A percentile compares a stretch with the other conserved stretches of the same genome.
phyloP scores from a whole-genome alignment of 2,329 filamentous ascomycete species.

The Boeremia lycopersici region DNA sequence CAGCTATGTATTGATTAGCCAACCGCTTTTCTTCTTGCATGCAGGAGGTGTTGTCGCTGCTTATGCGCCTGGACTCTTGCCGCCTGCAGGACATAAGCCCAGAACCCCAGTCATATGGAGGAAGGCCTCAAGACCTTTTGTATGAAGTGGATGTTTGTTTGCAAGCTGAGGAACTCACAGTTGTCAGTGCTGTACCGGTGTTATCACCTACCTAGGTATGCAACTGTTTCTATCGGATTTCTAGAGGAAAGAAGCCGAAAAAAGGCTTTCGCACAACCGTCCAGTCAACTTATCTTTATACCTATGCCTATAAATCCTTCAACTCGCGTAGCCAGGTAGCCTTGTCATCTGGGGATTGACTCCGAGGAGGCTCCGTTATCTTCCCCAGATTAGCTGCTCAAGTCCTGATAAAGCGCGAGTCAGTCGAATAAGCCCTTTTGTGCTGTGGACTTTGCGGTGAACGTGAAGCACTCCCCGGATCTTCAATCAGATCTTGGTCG shows the following conservation, averaged over 20 bases:
- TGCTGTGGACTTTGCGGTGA: slow-evolving; percentile 6
- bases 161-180: too few relatives aligned
- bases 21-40: slow-evolving; percentile 11
- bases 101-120: background rate
- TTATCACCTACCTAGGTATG: too few relatives aligned
- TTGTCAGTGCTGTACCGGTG: too few relatives aligned
- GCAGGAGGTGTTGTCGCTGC: background rate
- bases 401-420: slow-evolving; percentile 31
- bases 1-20: slow-evolving; percentile 20
- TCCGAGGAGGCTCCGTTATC: slow-evolving; percentile 23
- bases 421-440: slow-evolving; percentile 20
- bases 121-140: too few relatives aligned
- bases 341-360: slow-evolving; percentile 18
- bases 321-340: slow-evolving; percentile 14
- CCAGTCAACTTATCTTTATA: background rate
- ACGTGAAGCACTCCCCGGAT: background rate
- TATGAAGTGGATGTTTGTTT: too few relatives aligned
- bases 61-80: background rate
- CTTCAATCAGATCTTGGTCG: background rate
- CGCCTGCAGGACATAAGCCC: background rate
- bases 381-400: slow-evolving; percentile 36
- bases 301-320: slow-evolving; percentile 11
- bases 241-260: too few relatives aligned
- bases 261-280: too few relatives aligned
- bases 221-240: too few relatives aligned